These are phyloP conservation scores for Neofusicoccum sp. DNA, from an alignment of 2,329 filamentous ascomycete genomes.

Conservation along the genomic window DNA sequence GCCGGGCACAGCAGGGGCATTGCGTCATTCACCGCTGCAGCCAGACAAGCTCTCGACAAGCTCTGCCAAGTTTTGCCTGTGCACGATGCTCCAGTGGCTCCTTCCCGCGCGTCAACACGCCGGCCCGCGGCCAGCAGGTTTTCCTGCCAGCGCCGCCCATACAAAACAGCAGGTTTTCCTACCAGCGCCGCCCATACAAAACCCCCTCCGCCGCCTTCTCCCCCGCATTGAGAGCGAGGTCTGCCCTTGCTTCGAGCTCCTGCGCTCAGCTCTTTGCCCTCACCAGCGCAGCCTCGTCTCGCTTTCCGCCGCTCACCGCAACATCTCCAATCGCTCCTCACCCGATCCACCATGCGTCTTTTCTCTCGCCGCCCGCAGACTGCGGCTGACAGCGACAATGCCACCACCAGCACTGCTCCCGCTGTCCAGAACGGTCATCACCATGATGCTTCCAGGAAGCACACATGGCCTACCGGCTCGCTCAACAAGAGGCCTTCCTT, in stretches of 20 bases:
- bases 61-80: constrained; percentile 2
- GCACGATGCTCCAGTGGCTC: too few species aligned
- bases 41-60: not conserved
- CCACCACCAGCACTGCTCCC: constrained; percentile 33
- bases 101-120: not conserved
- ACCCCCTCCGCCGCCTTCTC: not conserved
- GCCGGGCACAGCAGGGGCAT: not conserved
- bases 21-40: not conserved
- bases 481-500: constrained; percentile 52
- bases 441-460: not conserved
- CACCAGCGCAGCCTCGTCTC: not conserved
- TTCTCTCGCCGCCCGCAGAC: constrained; percentile 37
- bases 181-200: not conserved
- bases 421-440: constrained; percentile 21
- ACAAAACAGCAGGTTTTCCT: not conserved
- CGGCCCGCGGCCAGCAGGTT: not conserved
- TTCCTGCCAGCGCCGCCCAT: not conserved
- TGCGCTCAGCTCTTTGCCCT: not conserved
- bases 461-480: not conserved
- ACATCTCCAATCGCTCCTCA: not conserved
- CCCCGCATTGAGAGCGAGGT: not conserved
- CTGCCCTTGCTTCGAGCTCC: not conserved
- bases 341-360: constrained; percentile 32
- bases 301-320: not conserved
- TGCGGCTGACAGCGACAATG: constrained; percentile 33